phyloP scores from a whole-genome alignment of 2,329 filamentous ascomycete genomes.

The Plenodomus biglobosus region DNA sequence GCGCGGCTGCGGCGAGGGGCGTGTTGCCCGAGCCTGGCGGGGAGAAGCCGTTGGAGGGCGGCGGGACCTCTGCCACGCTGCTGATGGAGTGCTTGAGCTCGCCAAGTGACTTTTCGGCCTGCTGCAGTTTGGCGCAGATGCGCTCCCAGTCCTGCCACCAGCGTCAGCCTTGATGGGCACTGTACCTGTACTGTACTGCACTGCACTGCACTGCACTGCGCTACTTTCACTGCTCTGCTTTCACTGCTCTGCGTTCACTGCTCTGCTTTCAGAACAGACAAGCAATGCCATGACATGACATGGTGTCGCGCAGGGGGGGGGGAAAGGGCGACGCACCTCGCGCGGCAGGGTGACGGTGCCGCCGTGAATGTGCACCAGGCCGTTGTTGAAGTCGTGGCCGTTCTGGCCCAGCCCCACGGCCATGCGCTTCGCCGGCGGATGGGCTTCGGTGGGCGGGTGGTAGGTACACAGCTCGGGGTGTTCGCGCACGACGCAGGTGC shows the following conservation, averaged over 20 bases:
- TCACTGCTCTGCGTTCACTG: too few relatives aligned
- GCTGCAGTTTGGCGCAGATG: slow-evolving; percentile 52
- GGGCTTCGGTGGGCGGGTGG: slow-evolving; percentile 45
- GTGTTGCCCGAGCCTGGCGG: slow-evolving; percentile 37
- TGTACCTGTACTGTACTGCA: too few relatives aligned
- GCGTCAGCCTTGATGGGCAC: too few relatives aligned
- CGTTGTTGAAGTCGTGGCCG: slow-evolving; percentile 43
- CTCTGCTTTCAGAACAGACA: too few relatives aligned
- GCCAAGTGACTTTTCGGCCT: slow-evolving; percentile 50
- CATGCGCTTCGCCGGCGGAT: slow-evolving; percentile 45
- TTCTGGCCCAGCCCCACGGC: slow-evolving; percentile 39
- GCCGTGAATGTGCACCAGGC: slow-evolving; percentile 43
- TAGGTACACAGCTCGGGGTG: slow-evolving; percentile 54
- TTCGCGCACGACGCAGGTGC: slow-evolving; percentile 54
- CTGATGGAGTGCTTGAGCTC: slow-evolving; percentile 48
- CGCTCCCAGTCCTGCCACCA: slow-evolving; percentile 49
- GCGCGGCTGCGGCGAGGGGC: slow-evolving; percentile 37
- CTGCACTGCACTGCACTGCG: too few relatives aligned
- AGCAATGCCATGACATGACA: too few relatives aligned
- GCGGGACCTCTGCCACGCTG: slow-evolving; percentile 41
- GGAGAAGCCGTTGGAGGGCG: slow-evolving; percentile 38
- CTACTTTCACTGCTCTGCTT: too few relatives aligned
- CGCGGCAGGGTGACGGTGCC: slow-evolving; percentile 46
- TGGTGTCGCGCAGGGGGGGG: too few relatives aligned
- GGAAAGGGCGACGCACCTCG: too few relatives aligned